Evolutionary conservation across 2,329 filamentous ascomycete genomes (phyloP), one percentile per base, ranked within the genome.

Genomic region (Claviceps quebecensis): DNA sequence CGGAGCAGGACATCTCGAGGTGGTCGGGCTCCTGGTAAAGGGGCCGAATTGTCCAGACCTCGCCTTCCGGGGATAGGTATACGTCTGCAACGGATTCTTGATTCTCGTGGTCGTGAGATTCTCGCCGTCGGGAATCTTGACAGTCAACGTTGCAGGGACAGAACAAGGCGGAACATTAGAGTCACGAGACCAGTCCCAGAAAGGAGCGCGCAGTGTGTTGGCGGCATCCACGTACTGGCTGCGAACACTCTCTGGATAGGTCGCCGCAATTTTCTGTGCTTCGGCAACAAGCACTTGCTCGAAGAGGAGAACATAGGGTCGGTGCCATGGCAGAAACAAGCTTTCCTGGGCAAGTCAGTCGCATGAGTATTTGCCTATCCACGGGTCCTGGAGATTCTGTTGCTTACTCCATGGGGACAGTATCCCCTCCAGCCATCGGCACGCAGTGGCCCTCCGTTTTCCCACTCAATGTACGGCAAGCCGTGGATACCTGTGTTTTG

Each of bases 311-410:
- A 78, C 58, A 53, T 75, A 80, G 3, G 76, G 72, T 5, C 77
- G 73, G 60, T 82, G 78, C 78, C 76, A 81, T 17, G 72, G 62
- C 6, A 71, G 58, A 55, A 79, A 76, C 23, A 73, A 59, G n/a
- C 68, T 63, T 59, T 77, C 71, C 74, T 75, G 41, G 16, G n/a
- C 45, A 52, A 48, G 13, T 38, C 37, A 45, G 23, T 43, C 19
- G 22, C 16, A 29, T 26, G 41, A n/a, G 40, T 1, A 8, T 17
- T 34, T 45, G n/a, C n/a, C 46, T 23, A 13, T 40, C 29, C 29
- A 34, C 29, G 29, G 26, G 2, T 16, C 9, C 4, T 19, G 3
- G 19, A 5, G 39, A 16, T 14, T 13, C 11, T 29, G 44, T 11
- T 17, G 37, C 66, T 57, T 64, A 76, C 74, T 53, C 66, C 65